Percentiles rank a stretch among this genome's conserved stretches.
Evolutionary conservation across 768 basidiomycete species (phyloP).

Genomic region (Trametes cingulata): DNA sequence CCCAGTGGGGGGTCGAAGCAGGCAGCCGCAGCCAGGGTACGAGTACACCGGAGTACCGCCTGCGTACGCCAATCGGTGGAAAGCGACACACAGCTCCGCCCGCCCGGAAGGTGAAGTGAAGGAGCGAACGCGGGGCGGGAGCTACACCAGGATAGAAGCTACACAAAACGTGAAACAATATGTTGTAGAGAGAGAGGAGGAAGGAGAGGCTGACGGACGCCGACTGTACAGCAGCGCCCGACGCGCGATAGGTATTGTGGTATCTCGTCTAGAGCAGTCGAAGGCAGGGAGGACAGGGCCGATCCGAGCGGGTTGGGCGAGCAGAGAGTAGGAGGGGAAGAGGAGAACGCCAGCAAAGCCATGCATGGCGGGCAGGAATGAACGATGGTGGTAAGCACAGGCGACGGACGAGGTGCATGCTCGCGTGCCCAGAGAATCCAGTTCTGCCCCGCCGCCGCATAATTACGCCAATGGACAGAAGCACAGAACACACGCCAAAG

Average conservation of each 20-base stretch:
- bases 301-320: not conserved
- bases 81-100: constrained; percentile 16
- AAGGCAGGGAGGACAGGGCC: not conserved
- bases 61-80: constrained; percentile 3
- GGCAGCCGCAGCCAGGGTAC: not conserved
- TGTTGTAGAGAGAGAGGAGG: not conserved
- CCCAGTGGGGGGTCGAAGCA: constrained; percentile 12
- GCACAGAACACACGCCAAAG: constrained; percentile 11
- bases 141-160: not conserved
- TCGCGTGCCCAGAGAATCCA: constrained; percentile 29
- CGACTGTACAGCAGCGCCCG: not conserved
- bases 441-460: constrained; percentile 28
- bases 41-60: not conserved
- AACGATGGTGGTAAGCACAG: not conserved
- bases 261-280: constrained; percentile 9
- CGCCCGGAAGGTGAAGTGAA: constrained; percentile 10
- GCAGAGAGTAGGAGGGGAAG: not conserved
- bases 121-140: constrained; percentile 15
- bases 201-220: not conserved
- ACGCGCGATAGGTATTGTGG: not conserved
- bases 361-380: not conserved
- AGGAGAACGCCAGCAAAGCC: not conserved
- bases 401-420: constrained; percentile 21
- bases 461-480: constrained; percentile 16
- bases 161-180: not conserved